Evolutionary conservation across 2,329 filamentous ascomycete species (phyloP).

Genomic region (Aspergillus sp.): DNA sequence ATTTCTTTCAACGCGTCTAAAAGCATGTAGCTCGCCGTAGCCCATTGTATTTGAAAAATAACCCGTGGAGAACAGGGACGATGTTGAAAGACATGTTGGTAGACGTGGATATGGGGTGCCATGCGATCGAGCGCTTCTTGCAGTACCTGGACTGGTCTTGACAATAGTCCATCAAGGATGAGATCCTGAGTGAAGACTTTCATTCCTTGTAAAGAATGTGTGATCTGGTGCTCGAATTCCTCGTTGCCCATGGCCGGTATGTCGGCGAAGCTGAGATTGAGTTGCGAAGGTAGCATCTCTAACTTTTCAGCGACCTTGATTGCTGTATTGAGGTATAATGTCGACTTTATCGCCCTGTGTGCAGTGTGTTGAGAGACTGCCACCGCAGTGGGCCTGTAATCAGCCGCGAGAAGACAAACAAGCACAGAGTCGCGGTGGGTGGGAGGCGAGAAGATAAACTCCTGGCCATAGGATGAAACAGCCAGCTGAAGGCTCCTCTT

Average conservation of each 20-base stretch:
- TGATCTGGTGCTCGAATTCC: conserved; percentile 12
- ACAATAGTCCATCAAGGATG: conserved; percentile 9
- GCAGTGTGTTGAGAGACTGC: conserved; percentile 13
- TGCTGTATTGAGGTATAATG: conserved; percentile 16
- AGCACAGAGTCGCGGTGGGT: conserved; percentile 15
- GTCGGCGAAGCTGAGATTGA: background rate
- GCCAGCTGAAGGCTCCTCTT: conserved; percentile 10
- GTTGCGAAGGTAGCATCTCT: conserved; percentile 4
- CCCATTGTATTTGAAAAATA: conserved; percentile 17
- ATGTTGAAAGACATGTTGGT: conserved; percentile 10
- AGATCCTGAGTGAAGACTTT: conserved; percentile 9
- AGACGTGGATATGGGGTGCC: conserved; percentile 12
- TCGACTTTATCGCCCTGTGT: conserved; percentile 14
- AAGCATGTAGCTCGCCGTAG: conserved; percentile 9
- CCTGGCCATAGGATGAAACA: conserved; percentile 17
- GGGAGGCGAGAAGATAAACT: conserved; percentile 19
- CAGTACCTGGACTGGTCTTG: conserved; percentile 9
- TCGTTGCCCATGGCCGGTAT: background rate
- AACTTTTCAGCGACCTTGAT: conserved; percentile 12
- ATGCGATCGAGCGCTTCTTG: conserved; percentile 4
- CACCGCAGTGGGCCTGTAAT: conserved; percentile 19
- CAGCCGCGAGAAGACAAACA: conserved; percentile 13
- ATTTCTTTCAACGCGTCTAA: conserved; percentile 11
- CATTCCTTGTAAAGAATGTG: conserved; percentile 9
- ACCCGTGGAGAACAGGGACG: conserved; percentile 9